A percentile compares a stretch with the other conserved stretches of the same genome.
phyloP scores from a whole-genome alignment of 2,329 filamentous ascomycete genomes.

The Pezizomycotina sp. region DNA sequence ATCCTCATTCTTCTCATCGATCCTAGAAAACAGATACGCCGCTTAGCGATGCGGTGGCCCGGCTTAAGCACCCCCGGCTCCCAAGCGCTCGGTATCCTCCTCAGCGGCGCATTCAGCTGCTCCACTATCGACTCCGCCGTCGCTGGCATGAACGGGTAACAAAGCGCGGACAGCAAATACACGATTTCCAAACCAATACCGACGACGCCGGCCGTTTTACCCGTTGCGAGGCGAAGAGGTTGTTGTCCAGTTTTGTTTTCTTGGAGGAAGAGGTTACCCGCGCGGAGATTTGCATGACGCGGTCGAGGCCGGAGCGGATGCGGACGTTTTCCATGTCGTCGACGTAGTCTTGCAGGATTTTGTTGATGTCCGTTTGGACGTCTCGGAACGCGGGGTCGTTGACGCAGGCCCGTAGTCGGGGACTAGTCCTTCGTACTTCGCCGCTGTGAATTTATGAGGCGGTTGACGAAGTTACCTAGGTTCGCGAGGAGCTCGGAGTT shows the following conservation, averaged over 20 bases:
- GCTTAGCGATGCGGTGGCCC: slow-evolving; percentile 67
- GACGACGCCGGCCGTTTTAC: slow-evolving; percentile 43
- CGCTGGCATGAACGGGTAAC: slow-evolving; percentile 73
- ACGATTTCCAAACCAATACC: slow-evolving; percentile 71
- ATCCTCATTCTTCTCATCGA: slow-evolving; percentile 63
- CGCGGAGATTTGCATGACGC: slow-evolving; percentile 50
- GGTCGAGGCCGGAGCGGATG: slow-evolving; percentile 48
- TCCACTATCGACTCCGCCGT: slow-evolving; percentile 57
- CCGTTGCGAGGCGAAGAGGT: slow-evolving; percentile 41
- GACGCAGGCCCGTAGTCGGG: slow-evolving; percentile 47
- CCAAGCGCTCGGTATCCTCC: slow-evolving; percentile 53
- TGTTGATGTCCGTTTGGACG: slow-evolving; percentile 46
- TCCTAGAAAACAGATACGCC: slow-evolving; percentile 60
- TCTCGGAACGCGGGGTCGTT: slow-evolving; percentile 25
- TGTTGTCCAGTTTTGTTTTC: too few species aligned
- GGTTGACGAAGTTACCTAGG: slow-evolving; percentile 56
- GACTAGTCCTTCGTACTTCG: slow-evolving; percentile 54
- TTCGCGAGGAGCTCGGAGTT: slow-evolving; percentile 74
- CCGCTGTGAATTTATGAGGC: slow-evolving; percentile 60
- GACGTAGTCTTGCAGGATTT: slow-evolving; percentile 49
- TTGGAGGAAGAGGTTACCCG: slow-evolving; percentile 42
- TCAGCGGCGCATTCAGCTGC: slow-evolving; percentile 50
- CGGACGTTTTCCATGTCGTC: slow-evolving; percentile 53
- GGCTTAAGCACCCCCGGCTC: slow-evolving; percentile 42
- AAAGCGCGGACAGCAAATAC: slow-evolving; percentile 60